Conservation (phyloP, 78 protist species). For the Dictyostelium discoideum region DNA sequence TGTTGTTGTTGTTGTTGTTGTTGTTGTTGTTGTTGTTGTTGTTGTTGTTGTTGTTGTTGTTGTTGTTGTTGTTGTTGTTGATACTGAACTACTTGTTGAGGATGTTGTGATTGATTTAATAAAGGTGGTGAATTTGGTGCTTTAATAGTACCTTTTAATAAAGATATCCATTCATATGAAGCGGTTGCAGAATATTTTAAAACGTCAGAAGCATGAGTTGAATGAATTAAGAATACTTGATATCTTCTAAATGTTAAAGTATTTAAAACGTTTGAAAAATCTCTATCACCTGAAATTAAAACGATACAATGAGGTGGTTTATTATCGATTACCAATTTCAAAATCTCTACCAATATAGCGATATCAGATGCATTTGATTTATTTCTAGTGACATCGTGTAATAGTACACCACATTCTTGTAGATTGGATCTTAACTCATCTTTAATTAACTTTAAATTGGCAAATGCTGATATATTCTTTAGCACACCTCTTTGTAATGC, state of each 20-base stretch:
- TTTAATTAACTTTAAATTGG: constrained; percentile 57
- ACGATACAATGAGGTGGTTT: constrained; percentile 80
- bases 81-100: neutral
- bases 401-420: constrained; percentile 76
- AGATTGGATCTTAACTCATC: constrained; percentile 70
- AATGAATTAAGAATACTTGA: constrained; percentile 68
- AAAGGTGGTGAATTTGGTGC: constrained; percentile 41
- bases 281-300: constrained; percentile 72
- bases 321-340: constrained; percentile 70
- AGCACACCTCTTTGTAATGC: constrained; percentile 55
- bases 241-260: constrained; percentile 69
- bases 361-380: constrained; percentile 78
- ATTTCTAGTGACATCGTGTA: constrained; percentile 74
- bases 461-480: constrained; percentile 77
- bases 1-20: neutral
- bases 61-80: neutral
- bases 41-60: neutral
- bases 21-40: constrained; percentile 24
- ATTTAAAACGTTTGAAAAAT: constrained; percentile 58
- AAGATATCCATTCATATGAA: constrained; percentile 65
- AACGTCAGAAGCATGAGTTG: constrained; percentile 74
- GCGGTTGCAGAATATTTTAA: constrained; percentile 74
- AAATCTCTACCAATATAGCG: constrained; percentile 72
- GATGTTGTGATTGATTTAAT: neutral
- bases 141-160: constrained; percentile 62